Evolutionary conservation across 441 rosid genomes (phyloP), one percentile per base, ranked within the genome.

Genomic region (Jatropha multifida): DNA sequence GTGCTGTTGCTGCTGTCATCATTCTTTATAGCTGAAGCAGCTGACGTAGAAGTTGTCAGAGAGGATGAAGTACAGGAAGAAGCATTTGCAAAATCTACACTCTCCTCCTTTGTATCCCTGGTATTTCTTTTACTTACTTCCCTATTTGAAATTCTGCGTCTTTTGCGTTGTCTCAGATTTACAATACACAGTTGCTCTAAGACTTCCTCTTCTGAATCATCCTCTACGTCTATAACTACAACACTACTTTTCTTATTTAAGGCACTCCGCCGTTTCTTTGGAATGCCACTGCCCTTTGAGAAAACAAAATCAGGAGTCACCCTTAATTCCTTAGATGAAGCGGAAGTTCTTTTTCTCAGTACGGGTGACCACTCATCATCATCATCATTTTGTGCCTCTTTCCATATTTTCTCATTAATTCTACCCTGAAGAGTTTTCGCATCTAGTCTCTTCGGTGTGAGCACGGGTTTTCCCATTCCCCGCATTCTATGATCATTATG

Each of bases 121-220:
- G 75, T 72, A 68, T 68, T 79, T 76, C 56, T 60, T 69, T 63
- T 38, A 7, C 2, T 55, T 64, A 46, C 40, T 41, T 61, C 72
- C 64, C 42, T 48, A 48, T 27, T 52, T 56, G 62, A 40, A 41
- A 42, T 52, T 69, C 76, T 72, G 15, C 69, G 61, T 68, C 81
- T 75, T 44, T 62, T 72, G 61, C 71, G 77, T 42, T 72, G 77
- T 80, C 51, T 77, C 46, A 84, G 75, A 17, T 69, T 84, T 17
- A 76, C 63, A 32, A 77, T 10, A 75, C 56, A 76, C 54, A 73
- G 2, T 67, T 60, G 80, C 74, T 83, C 86, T 3, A 55, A 42
- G 17, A 18, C 55, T 68, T 69, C 77, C 5, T 26, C 76, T 56
- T 86, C 82, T 18, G 78, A 74, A 55, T 73, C 86, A 68, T 63